Percentiles rank a stretch among this genome's conserved stretches.
Evolutionary conservation across 768 basidiomycete species (phyloP).

Genomic region (Exidia glandulosa): DNA sequence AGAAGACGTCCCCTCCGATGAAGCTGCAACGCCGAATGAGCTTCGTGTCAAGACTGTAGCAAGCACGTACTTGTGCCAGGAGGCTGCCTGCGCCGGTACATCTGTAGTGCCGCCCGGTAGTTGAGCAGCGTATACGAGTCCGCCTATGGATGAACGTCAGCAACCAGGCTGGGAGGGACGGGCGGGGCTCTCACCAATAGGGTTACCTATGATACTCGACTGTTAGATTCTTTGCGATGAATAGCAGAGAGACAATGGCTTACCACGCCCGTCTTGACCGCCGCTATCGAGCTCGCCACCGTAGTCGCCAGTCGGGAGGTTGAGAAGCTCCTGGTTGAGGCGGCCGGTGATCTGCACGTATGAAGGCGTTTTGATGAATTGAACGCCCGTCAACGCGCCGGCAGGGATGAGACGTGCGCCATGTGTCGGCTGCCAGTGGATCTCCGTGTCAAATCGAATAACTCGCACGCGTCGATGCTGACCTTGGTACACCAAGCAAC

Average conservation of each 20-base stretch:
- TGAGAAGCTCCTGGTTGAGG: slow-evolving; percentile 42
- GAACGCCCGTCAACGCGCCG: slow-evolving; percentile 52
- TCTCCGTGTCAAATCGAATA: too few species aligned
- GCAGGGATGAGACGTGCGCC: slow-evolving; percentile 65
- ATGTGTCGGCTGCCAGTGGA: slow-evolving; percentile 32
- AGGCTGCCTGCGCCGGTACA: not conserved
- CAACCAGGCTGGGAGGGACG: too few species aligned
- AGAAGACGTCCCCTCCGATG: not conserved
- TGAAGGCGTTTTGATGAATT: slow-evolving; percentile 46
- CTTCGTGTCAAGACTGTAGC: not conserved
- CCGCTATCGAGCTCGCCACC: slow-evolving; percentile 35
- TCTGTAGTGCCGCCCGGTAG: not conserved
- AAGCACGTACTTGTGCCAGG: not conserved
- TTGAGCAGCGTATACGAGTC: not conserved
- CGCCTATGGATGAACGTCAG: not conserved
- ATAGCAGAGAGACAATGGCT: too few species aligned
- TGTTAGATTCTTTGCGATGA: too few species aligned
- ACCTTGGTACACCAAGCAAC: slow-evolving; percentile 53
- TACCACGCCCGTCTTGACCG: slow-evolving; percentile 23
- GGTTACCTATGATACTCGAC: too few species aligned
- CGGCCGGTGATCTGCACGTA: slow-evolving; percentile 55
- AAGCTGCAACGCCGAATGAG: not conserved
- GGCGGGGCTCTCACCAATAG: too few species aligned
- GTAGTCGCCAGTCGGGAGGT: slow-evolving; percentile 24
- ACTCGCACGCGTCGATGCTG: not conserved